Evolutionary conservation across 176 grass and related monocot genomes (phyloP), one percentile per base, ranked within the genome.

Genomic region (Eleusine indica): DNA sequence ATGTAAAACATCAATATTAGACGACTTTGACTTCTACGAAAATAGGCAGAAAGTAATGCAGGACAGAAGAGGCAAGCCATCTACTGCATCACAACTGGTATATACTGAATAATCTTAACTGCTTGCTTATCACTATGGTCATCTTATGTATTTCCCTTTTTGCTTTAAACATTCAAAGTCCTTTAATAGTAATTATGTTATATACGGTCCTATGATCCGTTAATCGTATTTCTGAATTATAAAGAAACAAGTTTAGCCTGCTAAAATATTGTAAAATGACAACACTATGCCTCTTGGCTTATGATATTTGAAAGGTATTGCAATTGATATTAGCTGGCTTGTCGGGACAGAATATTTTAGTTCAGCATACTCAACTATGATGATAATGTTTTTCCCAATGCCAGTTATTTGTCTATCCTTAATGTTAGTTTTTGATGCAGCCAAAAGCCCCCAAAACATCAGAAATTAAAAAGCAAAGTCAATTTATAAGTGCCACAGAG

Each of bases 21-120:
- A 97, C 0, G 92, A 97, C 76, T 97, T 97, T 78, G 92, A 88
- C 54, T 97, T 92, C 52, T 97, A 97, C 6, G 92, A 97, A 61
- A 94, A 85, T 77, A 90, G 94, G 74, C 92, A 97, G 71, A 92
- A 87, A 88, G 92, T 86, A 78, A 92, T 97, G 90, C 94, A 97
- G 88, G 88, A 94, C 62, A 91, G 91, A 82, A 91, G 87, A 82
- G 88, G 81, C 74, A 97, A 94, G 71, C 74, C 66, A 1, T 65
- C 77, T 62, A 67, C 39, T 61, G 85, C 78, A 52, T 85, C 62
- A 56, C 73, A 63, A 35, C 47, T 54, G 81, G 92, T 97, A 92
- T 77, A 69, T 37, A 52, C 12, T 38, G 15, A 54, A 80, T 66
- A 77, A 22, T 51, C 15, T 28, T 28, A 52, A 83, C 60, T 70